Evolutionary conservation across 495 filamentous ascomycete species (phyloP).

Genomic region (Cercophora scortea): DNA sequence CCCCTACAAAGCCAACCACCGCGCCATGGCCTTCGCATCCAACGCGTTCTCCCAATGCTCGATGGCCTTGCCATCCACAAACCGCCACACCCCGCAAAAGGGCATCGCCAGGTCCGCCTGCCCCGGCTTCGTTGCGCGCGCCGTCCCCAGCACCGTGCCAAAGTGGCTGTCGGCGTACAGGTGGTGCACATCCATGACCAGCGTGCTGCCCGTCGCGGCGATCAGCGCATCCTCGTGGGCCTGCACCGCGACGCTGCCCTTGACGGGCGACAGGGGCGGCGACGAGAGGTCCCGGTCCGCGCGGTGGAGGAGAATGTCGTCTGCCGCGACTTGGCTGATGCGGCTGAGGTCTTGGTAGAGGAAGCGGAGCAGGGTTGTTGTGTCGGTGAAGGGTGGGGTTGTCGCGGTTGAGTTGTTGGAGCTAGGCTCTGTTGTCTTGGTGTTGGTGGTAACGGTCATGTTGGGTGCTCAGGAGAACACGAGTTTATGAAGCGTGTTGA

Average conservation of each 20-base stretch:
- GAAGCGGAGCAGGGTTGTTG: too few species aligned
- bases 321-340: too few species aligned
- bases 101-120: constrained; percentile 5
- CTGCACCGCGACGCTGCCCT: constrained; percentile 14
- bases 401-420: too few species aligned
- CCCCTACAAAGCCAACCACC: constrained; percentile 4
- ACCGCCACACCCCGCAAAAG: constrained; percentile 23
- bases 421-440: too few species aligned
- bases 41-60: constrained; percentile 22
- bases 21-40: constrained; percentile 2
- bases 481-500: too few species aligned
- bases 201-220: constrained; percentile 7
- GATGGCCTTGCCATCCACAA: constrained; percentile 9
- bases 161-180: constrained; percentile 11
- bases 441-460: too few species aligned
- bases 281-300: constrained; percentile 8
- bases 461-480: too few species aligned
- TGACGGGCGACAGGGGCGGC: constrained; percentile 5
- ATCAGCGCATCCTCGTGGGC: constrained; percentile 18
- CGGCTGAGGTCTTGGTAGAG: too few species aligned
- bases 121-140: constrained; percentile 4
- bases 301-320: constrained; percentile 14
- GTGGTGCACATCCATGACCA: constrained; percentile 19
- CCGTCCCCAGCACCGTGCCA: constrained; percentile 14
- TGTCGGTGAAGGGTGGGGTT: too few species aligned